Percentiles rank a stretch among this genome's conserved stretches.
Conservation (phyloP, 768 basidiomycete genomes). For the Sporobolomyces pararoseus region DNA sequence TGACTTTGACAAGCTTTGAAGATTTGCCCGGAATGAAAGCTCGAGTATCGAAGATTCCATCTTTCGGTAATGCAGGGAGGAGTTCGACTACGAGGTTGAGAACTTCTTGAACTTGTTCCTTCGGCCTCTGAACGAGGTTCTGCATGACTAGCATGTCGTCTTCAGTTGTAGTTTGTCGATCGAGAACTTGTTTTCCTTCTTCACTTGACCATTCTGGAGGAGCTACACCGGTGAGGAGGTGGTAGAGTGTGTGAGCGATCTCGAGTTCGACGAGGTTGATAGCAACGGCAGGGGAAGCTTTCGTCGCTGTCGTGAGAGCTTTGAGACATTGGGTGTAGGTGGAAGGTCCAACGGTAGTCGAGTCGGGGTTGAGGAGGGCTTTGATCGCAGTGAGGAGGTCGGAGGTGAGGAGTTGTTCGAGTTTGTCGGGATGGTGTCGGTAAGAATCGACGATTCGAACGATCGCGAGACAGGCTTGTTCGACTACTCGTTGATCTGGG, state of each 20-base stretch:
- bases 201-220: conserved; percentile 58
- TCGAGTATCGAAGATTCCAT: conserved; percentile 85
- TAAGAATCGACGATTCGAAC: conserved; percentile 92
- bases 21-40: conserved; percentile 38
- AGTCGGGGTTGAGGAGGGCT: conserved; percentile 43
- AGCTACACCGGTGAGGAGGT: conserved; percentile 89
- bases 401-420: conserved; percentile 70
- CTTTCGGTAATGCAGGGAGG: conserved; percentile 88
- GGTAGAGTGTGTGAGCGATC: conserved; percentile 85
- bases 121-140: conserved; percentile 89
- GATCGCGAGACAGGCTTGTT: conserved; percentile 89
- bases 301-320: conserved; percentile 79
- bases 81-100: conserved; percentile 83
- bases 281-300: conserved; percentile 81
- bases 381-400: conserved; percentile 55
- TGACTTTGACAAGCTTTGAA: conserved; percentile 9
- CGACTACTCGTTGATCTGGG: conserved; percentile 93
- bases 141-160: conserved; percentile 98
- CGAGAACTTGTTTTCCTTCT: conserved; percentile 35
- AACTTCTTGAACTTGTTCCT: conserved; percentile 95
- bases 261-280: conserved; percentile 82
- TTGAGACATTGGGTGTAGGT: conserved; percentile 85
- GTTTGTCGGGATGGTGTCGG: conserved; percentile 74
- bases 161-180: conserved; percentile 52
- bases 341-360: conserved; percentile 31